Percentiles rank a stretch among this genome's conserved stretches.
These are phyloP conservation scores for Coemansia sp. DNA, from an alignment of 192 early-diverging fungal genomes.

Conservation along the genomic window DNA sequence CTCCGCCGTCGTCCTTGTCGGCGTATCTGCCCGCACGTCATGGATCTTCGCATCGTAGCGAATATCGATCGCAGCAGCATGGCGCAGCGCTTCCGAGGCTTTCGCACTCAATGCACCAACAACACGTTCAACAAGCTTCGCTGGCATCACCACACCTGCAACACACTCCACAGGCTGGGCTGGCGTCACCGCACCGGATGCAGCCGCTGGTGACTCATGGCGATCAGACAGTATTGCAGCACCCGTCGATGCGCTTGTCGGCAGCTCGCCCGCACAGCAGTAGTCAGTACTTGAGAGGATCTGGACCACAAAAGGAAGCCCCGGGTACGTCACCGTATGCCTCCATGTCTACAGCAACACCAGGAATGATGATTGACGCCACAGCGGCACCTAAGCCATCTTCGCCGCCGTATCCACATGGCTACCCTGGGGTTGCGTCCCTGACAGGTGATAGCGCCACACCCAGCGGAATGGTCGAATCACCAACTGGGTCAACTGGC, in stretches of 20 bases:
- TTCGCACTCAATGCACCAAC: conserved; percentile 13
- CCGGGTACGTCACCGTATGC: conserved; percentile 22
- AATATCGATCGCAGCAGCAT: conserved; percentile 15
- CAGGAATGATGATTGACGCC: conserved; percentile 25
- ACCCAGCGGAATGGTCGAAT: conserved; percentile 23
- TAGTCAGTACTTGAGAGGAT: conserved; percentile 3
- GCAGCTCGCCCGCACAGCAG: conserved; percentile 9
- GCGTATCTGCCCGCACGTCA: conserved; percentile 15
- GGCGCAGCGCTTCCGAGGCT: conserved; percentile 8
- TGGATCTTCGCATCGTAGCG: conserved; percentile 6
- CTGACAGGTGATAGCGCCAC: conserved; percentile 8
- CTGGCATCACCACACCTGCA: conserved; percentile 12
- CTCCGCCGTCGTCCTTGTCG: conserved; percentile 16
- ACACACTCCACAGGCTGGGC: neutral
- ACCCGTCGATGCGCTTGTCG: conserved; percentile 19
- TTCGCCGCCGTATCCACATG: conserved; percentile 1
- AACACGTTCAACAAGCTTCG: conserved; percentile 15
- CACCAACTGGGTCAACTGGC: conserved; percentile 17
- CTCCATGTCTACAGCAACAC: conserved; percentile 3
- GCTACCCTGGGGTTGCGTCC: conserved; percentile 9
- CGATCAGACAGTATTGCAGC: conserved; percentile 13
- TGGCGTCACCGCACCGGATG: neutral
- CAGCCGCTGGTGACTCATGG: conserved; percentile 7
- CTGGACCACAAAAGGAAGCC: conserved; percentile 3
- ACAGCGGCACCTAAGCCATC: conserved; percentile 27